Evolutionary conservation across 495 filamentous ascomycete genomes (phyloP).

Genomic region (Hypomontagnella submonticulosa): DNA sequence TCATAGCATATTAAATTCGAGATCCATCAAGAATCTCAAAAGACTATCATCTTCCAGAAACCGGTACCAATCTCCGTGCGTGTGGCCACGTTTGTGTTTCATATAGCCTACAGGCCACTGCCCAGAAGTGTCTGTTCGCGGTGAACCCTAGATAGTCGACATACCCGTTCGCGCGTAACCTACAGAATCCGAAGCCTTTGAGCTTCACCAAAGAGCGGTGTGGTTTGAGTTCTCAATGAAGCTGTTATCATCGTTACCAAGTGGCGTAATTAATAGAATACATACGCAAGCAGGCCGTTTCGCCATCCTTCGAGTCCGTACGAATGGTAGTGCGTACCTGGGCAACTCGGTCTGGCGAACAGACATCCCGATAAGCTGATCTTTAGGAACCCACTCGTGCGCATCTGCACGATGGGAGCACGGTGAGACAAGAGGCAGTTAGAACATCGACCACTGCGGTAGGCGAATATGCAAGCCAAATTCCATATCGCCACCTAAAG

Average conservation of each 20-base stretch:
- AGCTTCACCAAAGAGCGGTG: slow-evolving; percentile 26
- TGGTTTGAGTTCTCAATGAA: slow-evolving; percentile 19
- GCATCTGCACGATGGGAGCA: slow-evolving; percentile 29
- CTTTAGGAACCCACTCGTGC: slow-evolving; percentile 20
- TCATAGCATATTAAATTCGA: slow-evolving; percentile 16
- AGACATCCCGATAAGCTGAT: slow-evolving; percentile 29
- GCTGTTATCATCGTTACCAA: neutral
- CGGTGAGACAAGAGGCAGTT: slow-evolving; percentile 22
- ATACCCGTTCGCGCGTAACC: slow-evolving; percentile 29
- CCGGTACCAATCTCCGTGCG: slow-evolving; percentile 21
- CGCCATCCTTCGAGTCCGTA: slow-evolving; percentile 19
- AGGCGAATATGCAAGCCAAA: slow-evolving; percentile 6
- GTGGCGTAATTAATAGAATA: neutral
- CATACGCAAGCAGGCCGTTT: neutral
- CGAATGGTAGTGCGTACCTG: neutral
- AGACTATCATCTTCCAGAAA: slow-evolving; percentile 16
- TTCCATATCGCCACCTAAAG: slow-evolving; percentile 24
- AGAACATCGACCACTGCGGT: slow-evolving; percentile 5
- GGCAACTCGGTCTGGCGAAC: slow-evolving; percentile 20
- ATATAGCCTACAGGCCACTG: slow-evolving; percentile 35
- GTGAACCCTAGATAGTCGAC: slow-evolving; percentile 29
- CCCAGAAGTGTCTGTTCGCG: slow-evolving; percentile 43
- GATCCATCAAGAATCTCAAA: slow-evolving; percentile 23
- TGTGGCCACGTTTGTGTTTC: slow-evolving; percentile 39
- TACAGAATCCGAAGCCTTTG: slow-evolving; percentile 25